phyloP scores from a whole-genome alignment of 331 rosid genomes.

The Malus hybrid region DNA sequence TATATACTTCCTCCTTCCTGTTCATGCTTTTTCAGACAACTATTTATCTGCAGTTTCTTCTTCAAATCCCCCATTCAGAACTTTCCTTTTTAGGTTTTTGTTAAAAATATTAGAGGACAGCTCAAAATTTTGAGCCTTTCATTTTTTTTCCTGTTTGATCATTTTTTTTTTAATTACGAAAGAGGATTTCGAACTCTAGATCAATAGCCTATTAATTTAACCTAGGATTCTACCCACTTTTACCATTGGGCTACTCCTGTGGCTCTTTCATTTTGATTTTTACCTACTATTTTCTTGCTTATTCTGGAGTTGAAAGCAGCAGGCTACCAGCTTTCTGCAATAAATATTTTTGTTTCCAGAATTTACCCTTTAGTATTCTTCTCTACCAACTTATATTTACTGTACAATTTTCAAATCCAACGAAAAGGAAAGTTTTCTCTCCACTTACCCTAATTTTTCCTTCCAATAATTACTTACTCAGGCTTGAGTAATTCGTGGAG shows the following conservation, averaged over 20 bases:
- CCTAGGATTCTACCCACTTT: no score
- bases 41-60: conserved; percentile 10
- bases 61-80: not conserved
- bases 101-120: not conserved
- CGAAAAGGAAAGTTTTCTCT: conserved; percentile 10
- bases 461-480: conserved; percentile 10
- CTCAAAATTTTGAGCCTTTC: not conserved
- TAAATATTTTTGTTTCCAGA: not conserved
- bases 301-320: not conserved
- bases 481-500: conserved; percentile 35
- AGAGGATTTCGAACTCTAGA: no score
- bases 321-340: conserved; percentile 3
- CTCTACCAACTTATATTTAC: not conserved
- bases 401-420: not conserved
- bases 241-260: no score
- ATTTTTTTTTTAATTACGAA: no score
- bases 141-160: no score
- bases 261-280: not conserved
- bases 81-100: not conserved
- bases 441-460: conserved; percentile 4
- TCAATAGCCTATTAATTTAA: no score
- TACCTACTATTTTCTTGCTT: not conserved
- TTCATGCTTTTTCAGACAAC: conserved; percentile 10
- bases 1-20: not conserved
- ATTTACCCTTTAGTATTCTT: not conserved